These are phyloP conservation scores for Rozella allomycis DNA, from an alignment of 371 early-diverging fungal genomes.

Conservation along the genomic window DNA sequence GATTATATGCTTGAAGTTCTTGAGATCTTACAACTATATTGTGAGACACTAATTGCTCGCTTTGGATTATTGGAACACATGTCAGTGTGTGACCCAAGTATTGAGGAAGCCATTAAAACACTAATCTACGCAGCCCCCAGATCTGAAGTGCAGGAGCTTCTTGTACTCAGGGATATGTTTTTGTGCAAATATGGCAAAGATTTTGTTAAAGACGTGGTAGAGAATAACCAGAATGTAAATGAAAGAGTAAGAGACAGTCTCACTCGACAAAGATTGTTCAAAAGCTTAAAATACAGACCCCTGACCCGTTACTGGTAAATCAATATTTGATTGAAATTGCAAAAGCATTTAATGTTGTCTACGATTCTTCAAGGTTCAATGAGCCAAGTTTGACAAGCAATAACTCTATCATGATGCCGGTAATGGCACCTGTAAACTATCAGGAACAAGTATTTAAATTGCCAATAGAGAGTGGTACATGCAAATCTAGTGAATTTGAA, in stretches of 20 bases:
- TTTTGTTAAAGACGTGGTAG: conserved; percentile 44
- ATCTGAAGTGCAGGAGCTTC: conserved; percentile 64
- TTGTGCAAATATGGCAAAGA: conserved; percentile 62
- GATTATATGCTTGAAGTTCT: conserved; percentile 69
- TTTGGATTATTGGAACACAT: conserved; percentile 62
- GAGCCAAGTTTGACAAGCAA: too few relatives aligned
- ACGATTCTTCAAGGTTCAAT: too few relatives aligned
- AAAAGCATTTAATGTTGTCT: conserved; percentile 48
- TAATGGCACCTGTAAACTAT: too few relatives aligned
- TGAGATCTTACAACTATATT: conserved; percentile 72
- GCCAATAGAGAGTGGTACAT: too few relatives aligned
- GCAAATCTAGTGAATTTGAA: too few relatives aligned
- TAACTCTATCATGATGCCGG: too few relatives aligned
- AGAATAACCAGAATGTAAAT: conserved; percentile 52
- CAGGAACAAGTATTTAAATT: too few relatives aligned
- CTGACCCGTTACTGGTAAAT: conserved; percentile 51
- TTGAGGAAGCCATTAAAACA: conserved; percentile 63
- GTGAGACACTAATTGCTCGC: conserved; percentile 64
- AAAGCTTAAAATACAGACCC: conserved; percentile 52
- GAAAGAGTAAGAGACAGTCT: conserved; percentile 26
- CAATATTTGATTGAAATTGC: conserved; percentile 76
- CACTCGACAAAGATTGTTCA: conserved; percentile 34
- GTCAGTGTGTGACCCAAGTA: conserved; percentile 52
- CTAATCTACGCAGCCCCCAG: conserved; percentile 73
- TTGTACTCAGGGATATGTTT: conserved; percentile 41